These are phyloP conservation scores for Miscanthus lutarioriparius DNA, from an alignment of 176 grass and related monocot species.

Conservation along the genomic window DNA sequence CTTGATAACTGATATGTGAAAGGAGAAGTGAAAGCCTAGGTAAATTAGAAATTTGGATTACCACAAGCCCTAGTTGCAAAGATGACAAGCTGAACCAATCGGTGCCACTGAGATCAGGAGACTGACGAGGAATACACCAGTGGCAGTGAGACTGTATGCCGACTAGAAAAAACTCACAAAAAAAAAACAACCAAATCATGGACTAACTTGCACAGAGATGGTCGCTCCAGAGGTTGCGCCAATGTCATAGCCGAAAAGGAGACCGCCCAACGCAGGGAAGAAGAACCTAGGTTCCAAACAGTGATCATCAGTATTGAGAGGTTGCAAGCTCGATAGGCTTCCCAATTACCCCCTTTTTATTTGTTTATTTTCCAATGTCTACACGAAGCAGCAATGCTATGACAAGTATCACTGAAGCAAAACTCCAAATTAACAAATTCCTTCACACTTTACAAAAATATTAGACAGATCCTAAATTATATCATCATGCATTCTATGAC, in stretches of 20 bases:
- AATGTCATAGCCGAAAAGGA: constrained; percentile 96
- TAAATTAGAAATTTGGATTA: constrained; percentile 38
- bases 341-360: neutral
- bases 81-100: constrained; percentile 87
- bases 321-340: neutral
- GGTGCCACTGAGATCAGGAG: constrained; percentile 85
- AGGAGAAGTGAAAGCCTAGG: neutral
- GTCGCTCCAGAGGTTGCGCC: constrained; percentile 87
- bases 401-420: neutral
- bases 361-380: neutral
- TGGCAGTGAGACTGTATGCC: constrained; percentile 4
- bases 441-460: neutral
- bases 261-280: constrained; percentile 87
- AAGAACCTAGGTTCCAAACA: constrained; percentile 71
- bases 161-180: neutral
- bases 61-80: constrained; percentile 89
- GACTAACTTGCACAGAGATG: constrained; percentile 80
- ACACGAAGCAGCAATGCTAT: neutral
- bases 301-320: constrained; percentile 23
- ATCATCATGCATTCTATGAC: neutral
- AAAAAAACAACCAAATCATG: neutral
- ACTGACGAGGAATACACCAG: constrained; percentile 49
- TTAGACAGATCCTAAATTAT: neutral
- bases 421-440: neutral
- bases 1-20: constrained; percentile 1